Conservation (phyloP, 768 basidiomycete genomes). For the Russula griseocarnosa region DNA sequence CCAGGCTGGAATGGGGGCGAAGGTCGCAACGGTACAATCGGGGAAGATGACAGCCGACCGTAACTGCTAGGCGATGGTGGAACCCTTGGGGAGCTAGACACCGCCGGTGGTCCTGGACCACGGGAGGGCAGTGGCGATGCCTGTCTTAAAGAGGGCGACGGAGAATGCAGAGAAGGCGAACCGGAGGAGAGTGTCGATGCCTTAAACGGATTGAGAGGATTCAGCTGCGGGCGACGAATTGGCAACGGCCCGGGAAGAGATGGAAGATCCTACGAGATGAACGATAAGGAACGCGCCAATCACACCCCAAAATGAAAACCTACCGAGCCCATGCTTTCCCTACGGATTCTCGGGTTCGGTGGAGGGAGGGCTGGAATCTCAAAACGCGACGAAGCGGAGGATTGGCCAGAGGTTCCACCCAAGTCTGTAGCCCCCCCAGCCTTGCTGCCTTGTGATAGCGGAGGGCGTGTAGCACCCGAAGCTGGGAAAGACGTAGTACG, state of each 20-base stretch:
- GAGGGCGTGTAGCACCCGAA: slow-evolving; percentile 36
- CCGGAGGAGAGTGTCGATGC: slow-evolving; percentile 46
- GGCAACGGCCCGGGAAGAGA: slow-evolving; percentile 41
- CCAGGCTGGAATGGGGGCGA: slow-evolving; percentile 40
- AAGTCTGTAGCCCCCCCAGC: slow-evolving; percentile 6
- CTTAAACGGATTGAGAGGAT: slow-evolving; percentile 47
- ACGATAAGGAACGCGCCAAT: slow-evolving; percentile 2
- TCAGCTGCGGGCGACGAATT: slow-evolving; percentile 44
- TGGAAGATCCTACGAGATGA: slow-evolving; percentile 36
- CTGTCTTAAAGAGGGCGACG: slow-evolving; percentile 46
- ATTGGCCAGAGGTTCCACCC: slow-evolving; percentile 39
- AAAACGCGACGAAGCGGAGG: slow-evolving; percentile 40
- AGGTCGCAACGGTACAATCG: slow-evolving; percentile 39
- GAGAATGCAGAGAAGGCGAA: slow-evolving; percentile 47
- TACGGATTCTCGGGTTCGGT: slow-evolving; percentile 43
- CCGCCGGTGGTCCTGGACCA: slow-evolving; percentile 37
- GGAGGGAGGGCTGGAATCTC: slow-evolving; percentile 20
- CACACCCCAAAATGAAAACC: slow-evolving; percentile 29
- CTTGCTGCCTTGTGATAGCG: slow-evolving; percentile 36
- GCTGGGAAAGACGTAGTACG: slow-evolving; percentile 40
- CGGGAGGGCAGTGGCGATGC: slow-evolving; percentile 43
- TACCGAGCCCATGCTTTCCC: slow-evolving; percentile 45
- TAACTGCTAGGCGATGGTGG: slow-evolving; percentile 41
- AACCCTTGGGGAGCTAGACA: slow-evolving; percentile 39
- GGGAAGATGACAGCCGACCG: slow-evolving; percentile 33